A percentile compares a stretch with the other conserved stretches of the same genome.
Evolutionary conservation across 1,139 yeast genomes (phyloP).

Genomic region (Suhomyces guaymorum): DNA sequence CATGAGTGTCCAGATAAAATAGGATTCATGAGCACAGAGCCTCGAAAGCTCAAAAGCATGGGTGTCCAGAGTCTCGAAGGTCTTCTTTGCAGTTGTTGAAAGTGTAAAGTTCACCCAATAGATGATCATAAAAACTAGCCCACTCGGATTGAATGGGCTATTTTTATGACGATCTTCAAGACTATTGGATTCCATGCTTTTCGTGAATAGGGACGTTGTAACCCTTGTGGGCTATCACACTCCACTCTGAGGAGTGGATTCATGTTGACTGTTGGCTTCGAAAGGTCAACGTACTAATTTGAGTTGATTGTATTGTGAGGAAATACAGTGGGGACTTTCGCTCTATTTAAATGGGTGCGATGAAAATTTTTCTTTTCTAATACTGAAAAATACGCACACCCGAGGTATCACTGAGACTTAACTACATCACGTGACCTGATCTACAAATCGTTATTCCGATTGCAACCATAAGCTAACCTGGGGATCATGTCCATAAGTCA

Average conservation of each 20-base stretch:
- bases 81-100: constrained; percentile 20
- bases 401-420: no score
- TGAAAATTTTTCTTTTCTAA: no score
- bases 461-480: constrained; percentile 6
- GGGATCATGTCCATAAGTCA: constrained; percentile 2
- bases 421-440: constrained; percentile 5
- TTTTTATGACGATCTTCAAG: constrained; percentile 11
- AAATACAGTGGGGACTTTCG: constrained; percentile 1
- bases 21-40: constrained; percentile 37
- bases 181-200: constrained; percentile 7
- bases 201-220: no score
- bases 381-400: no score
- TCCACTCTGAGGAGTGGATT: constrained; percentile 1
- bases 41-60: constrained; percentile 10
- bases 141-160: constrained; percentile 4
- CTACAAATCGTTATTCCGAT: no score
- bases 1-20: constrained; percentile 40
- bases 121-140: constrained; percentile 7
- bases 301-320: constrained; percentile 1
- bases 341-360: not conserved
- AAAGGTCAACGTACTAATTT: constrained; percentile 7
- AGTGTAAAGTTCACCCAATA: constrained; percentile 12
- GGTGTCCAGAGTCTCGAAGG: constrained; percentile 36
- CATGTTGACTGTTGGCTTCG: constrained; percentile 11
- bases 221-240: no score